These are phyloP conservation scores for Saururus chinensis DNA, from an alignment of 164 flowering plant species.

Conservation along the genomic window DNA sequence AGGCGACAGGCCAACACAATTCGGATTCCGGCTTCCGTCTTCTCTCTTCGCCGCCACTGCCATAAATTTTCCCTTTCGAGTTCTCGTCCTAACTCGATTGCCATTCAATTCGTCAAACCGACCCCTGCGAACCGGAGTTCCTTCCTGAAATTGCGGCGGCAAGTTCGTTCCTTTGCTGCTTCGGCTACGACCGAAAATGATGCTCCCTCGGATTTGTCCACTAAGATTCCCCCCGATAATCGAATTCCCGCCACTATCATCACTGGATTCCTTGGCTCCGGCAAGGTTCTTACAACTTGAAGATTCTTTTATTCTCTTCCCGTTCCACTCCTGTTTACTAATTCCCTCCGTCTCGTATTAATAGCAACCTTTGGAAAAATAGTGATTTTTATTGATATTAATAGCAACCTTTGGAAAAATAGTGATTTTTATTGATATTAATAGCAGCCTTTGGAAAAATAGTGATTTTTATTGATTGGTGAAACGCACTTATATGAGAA, in stretches of 20 bases:
- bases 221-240: conserved; percentile 63
- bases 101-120: background rate
- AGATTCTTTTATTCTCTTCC: background rate
- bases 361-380: no score
- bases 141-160: conserved; percentile 3
- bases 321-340: no score
- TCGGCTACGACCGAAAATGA: conserved; percentile 34
- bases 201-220: conserved; percentile 25
- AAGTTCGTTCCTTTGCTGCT: conserved; percentile 23
- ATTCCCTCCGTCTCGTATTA: no score
- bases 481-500: no score
- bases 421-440: no score
- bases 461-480: no score
- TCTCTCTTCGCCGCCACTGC: conserved; percentile 18
- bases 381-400: no score
- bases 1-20: conserved; percentile 17
- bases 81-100: background rate
- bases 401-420: no score
- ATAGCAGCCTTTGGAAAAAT: no score
- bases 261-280: conserved; percentile 90
- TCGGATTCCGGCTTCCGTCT: conserved; percentile 10
- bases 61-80: background rate
- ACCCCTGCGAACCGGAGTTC: background rate
- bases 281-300: conserved; percentile 40
- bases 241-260: conserved; percentile 92